phyloP scores from a whole-genome alignment of 352 stramenopile genomes.

The Halophytophthora polymorphica region DNA sequence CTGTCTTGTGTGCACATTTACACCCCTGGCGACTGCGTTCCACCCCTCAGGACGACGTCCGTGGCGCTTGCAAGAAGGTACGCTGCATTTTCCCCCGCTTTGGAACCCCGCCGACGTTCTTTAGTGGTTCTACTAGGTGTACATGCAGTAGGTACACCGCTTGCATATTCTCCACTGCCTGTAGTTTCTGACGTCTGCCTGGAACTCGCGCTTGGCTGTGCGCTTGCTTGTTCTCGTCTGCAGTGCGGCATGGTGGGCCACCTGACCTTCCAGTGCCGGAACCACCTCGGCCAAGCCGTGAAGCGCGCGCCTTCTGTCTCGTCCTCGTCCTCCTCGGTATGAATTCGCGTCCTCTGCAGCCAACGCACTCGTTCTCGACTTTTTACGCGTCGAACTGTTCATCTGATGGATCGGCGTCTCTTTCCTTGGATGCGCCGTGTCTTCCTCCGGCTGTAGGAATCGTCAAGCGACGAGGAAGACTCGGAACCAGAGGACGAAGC shows the following conservation, averaged over 20 bases:
- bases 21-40: background rate
- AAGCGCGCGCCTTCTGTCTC: conserved; percentile 32
- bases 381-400: conserved; percentile 7
- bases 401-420: conserved; percentile 6
- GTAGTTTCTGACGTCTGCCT: background rate
- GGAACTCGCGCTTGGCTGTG: background rate
- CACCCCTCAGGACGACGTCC: conserved; percentile 53
- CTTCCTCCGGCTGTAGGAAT: too few species aligned
- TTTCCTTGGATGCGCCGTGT: too few species aligned
- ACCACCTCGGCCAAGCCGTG: conserved; percentile 54
- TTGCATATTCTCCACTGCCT: background rate
- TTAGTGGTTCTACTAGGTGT: too few species aligned
- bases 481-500: conserved; percentile 30
- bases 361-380: conserved; percentile 1
- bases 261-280: conserved; percentile 89
- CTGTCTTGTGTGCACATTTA: background rate
- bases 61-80: conserved; percentile 85
- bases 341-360: conserved; percentile 9
- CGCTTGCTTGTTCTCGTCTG: conserved; percentile 2
- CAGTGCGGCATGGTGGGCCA: conserved; percentile 90
- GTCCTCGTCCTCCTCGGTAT: conserved; percentile 37
- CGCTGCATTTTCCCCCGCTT: too few species aligned
- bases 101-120: too few species aligned
- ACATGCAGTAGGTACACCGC: too few species aligned
- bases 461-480: conserved; percentile 46